Evolutionary conservation across 1,284 basidiomycete genomes (phyloP).

Genomic region (Trichosporon sp.): DNA sequence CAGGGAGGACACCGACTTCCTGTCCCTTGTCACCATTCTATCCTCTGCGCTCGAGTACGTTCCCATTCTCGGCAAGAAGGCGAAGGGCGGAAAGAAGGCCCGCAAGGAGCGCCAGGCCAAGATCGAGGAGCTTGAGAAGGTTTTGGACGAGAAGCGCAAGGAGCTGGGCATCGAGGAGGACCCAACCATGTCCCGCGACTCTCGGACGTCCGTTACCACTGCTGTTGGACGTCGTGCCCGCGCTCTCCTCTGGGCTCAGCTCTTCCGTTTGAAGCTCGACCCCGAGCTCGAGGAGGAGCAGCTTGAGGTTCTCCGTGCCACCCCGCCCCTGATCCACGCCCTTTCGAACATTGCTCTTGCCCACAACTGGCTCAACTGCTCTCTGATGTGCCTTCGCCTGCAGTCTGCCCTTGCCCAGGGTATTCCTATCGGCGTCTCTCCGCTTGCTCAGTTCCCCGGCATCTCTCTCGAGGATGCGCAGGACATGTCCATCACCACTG

Average conservation of each 20-base stretch:
- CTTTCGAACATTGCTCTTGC: slow-evolving; percentile 77
- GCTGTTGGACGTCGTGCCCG: slow-evolving; percentile 57
- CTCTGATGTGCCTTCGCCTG: slow-evolving; percentile 72
- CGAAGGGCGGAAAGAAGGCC: slow-evolving; percentile 45
- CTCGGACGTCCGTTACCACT: slow-evolving; percentile 30
- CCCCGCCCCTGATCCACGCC: slow-evolving; percentile 71
- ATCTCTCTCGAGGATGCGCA: slow-evolving; percentile 56
- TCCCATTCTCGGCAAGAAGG: slow-evolving; percentile 31
- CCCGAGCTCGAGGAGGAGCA: slow-evolving; percentile 64
- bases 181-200: slow-evolving; percentile 32
- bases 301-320: slow-evolving; percentile 62
- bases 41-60: slow-evolving; percentile 66
- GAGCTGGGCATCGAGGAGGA: slow-evolving; percentile 39
- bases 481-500: slow-evolving; percentile 51
- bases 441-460: slow-evolving; percentile 70
- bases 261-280: slow-evolving; percentile 68
- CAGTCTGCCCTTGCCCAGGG: slow-evolving; percentile 84
- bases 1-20: slow-evolving; percentile 71
- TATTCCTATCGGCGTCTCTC: slow-evolving; percentile 58
- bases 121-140: slow-evolving; percentile 59
- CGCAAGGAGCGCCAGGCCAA: slow-evolving; percentile 50
- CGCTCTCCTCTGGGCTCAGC: slow-evolving; percentile 77
- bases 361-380: slow-evolving; percentile 86
- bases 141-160: slow-evolving; percentile 56
- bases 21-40: slow-evolving; percentile 70